Conservation (phyloP, 2,329 filamentous ascomycete species). For the Pestalotiopsis fici region DNA sequence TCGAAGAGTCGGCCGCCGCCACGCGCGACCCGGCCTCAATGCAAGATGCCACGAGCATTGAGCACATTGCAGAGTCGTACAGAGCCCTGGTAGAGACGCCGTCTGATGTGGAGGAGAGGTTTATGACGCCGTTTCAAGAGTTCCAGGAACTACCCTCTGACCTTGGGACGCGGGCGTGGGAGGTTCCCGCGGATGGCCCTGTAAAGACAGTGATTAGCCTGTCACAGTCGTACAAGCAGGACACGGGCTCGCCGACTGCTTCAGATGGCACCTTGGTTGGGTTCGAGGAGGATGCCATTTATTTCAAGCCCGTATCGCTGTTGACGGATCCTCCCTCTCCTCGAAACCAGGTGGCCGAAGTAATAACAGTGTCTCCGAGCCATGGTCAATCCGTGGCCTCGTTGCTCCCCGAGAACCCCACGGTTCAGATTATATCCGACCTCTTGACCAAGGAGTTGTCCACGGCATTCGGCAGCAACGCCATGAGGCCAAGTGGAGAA, state of each 20-base stretch:
- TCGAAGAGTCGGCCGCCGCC: conserved; percentile 32
- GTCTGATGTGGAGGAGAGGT: conserved; percentile 29
- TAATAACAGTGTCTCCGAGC: not conserved
- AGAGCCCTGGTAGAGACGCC: conserved; percentile 44
- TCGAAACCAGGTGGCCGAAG: not conserved
- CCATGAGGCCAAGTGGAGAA: conserved; percentile 26
- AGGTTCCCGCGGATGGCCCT: not conserved
- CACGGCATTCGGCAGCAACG: conserved; percentile 33
- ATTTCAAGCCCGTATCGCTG: conserved; percentile 47
- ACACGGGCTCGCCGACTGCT: conserved; percentile 35
- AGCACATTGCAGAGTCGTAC: conserved; percentile 54
- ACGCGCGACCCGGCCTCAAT: not conserved
- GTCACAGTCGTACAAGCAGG: conserved; percentile 10
- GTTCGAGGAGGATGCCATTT: conserved; percentile 47
- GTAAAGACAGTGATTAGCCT: conserved; percentile 16
- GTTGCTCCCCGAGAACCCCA: conserved; percentile 33
- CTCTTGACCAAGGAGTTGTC: conserved; percentile 52
- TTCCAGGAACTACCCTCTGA: not conserved
- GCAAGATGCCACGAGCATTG: conserved; percentile 36
- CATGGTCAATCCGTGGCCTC: conserved; percentile 16
- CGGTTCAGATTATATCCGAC: conserved; percentile 52
- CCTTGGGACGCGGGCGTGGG: not conserved
- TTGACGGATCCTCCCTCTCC: conserved; percentile 33
- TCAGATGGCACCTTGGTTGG: conserved; percentile 31
- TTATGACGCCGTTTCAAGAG: not conserved